Conservation (phyloP, 1,284 basidiomycete species). For the Tremellales sp. region DNA sequence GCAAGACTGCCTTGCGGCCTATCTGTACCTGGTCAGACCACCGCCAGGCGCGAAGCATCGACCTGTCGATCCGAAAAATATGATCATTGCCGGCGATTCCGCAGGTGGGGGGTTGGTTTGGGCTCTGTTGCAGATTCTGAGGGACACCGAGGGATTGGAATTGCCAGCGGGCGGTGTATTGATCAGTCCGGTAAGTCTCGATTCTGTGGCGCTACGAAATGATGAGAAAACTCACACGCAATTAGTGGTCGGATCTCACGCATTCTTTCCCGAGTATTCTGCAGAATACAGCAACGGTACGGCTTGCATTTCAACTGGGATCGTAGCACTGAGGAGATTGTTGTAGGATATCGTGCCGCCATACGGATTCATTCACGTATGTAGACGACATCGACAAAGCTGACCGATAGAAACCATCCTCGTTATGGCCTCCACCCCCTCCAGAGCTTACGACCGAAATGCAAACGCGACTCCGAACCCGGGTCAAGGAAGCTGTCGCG, state of each 20-base stretch:
- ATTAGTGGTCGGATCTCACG: slow-evolving; percentile 67
- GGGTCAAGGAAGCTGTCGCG: slow-evolving; percentile 60
- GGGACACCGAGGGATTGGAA: slow-evolving; percentile 72
- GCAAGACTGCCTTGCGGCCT: slow-evolving; percentile 81
- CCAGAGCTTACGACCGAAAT: slow-evolving; percentile 64
- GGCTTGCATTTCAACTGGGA: slow-evolving; percentile 20
- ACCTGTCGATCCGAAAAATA: slow-evolving; percentile 74
- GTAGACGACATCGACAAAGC: slow-evolving; percentile 50
- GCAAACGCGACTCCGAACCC: slow-evolving; percentile 59
- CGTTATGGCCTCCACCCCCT: slow-evolving; percentile 86
- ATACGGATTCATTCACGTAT: slow-evolving; percentile 48
- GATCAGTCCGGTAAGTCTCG: slow-evolving; percentile 61
- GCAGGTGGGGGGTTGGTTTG: slow-evolving; percentile 87
- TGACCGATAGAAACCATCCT: slow-evolving; percentile 70
- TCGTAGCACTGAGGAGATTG: slow-evolving; percentile 2
- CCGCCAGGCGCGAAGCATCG: slow-evolving; percentile 67
- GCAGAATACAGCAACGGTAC: slow-evolving; percentile 73
- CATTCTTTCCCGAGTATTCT: slow-evolving; percentile 88
- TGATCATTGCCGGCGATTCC: slow-evolving; percentile 82
- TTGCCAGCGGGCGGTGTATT: slow-evolving; percentile 78
- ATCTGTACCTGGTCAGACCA: slow-evolving; percentile 67
- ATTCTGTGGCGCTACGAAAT: background rate
- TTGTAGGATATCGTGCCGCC: slow-evolving; percentile 64
- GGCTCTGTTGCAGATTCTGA: slow-evolving; percentile 83
- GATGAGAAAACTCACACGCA: background rate